Evolutionary conservation across 345 rosid species (phyloP), one percentile per base, ranked within the genome.

Genomic region (Salix brachista): DNA sequence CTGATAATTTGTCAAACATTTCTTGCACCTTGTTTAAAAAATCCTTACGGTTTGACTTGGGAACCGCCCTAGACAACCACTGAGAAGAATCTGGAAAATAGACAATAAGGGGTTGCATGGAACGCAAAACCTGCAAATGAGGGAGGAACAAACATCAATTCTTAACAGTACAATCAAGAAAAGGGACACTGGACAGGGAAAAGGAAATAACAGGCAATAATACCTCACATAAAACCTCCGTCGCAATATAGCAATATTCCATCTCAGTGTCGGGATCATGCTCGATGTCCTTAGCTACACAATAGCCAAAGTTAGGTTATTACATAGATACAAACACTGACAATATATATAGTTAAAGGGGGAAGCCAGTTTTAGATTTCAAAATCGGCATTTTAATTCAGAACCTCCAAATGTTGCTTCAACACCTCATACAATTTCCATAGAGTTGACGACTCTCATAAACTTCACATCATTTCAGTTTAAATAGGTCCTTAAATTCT

Each of bases 51-150:
- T 90, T 88, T 39, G 91, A 89, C 85, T 87, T 93, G 61, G 94
- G 91, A 72, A 88, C 97, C 13, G 94, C 99, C 84, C 94, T 90
- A 75, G 94, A 93, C 90, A 96, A 86, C 99, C 99, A 95, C 69
- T 82, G 91, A 28, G 94, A 88, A 77, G 90, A 91, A 84, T 96
- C 99, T 71, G 96, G 90, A 75, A 96, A 94, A 85, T 96, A 94
- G 77, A 92, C 98, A 75, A 94, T 84, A 72, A 94, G 85, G 77
- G 99, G 98, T 78, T 91, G 91, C 75, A 73, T 75, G 80, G 92
- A 87, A 69, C 80, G 80, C 86, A 96, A 81, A 78, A 96, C 98
- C 99, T 96, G 90, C 84, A 85, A 83, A 78, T 17, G 64, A 73
- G 70, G n/a, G 36, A 79, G 73, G 32, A 75, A 18, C 41, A 72